Conservation (phyloP, 208 protist genomes). For the Wallacemonas rigidus region DNA sequence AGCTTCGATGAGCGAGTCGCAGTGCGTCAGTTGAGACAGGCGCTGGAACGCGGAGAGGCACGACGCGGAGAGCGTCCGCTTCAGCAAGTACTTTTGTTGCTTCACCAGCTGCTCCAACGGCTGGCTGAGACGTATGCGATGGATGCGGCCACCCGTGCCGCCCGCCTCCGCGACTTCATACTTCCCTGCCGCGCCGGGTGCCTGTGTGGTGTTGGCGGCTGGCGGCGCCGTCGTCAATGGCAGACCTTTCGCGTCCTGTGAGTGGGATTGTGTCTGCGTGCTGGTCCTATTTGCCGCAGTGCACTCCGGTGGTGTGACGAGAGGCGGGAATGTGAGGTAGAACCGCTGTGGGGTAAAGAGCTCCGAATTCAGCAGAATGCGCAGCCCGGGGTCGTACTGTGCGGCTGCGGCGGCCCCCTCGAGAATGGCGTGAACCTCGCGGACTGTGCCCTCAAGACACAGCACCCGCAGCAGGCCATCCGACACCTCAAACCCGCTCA, state of each 20-base stretch:
- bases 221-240: not conserved
- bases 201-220: not conserved
- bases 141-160: slow-evolving; percentile 82
- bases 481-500: slow-evolving; percentile 89
- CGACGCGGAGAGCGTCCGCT: slow-evolving; percentile 64
- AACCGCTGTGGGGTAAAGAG: slow-evolving; percentile 67
- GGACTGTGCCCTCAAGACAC: slow-evolving; percentile 76
- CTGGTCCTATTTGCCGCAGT: slow-evolving; percentile 11
- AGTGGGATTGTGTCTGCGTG: not conserved
- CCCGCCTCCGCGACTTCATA: slow-evolving; percentile 60
- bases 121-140: slow-evolving; percentile 77
- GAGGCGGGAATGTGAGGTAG: slow-evolving; percentile 72
- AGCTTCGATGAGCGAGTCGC: slow-evolving; percentile 56
- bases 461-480: slow-evolving; percentile 71
- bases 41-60: slow-evolving; percentile 70
- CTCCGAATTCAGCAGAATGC: slow-evolving; percentile 81
- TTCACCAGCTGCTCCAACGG: slow-evolving; percentile 42
- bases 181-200: not conserved
- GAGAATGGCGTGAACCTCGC: slow-evolving; percentile 69
- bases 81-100: slow-evolving; percentile 66
- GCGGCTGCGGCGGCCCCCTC: slow-evolving; percentile 26
- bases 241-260: not conserved
- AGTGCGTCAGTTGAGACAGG: slow-evolving; percentile 42
- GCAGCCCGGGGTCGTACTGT: slow-evolving; percentile 22
- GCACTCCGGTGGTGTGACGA: slow-evolving; percentile 60